Evolutionary conservation across 352 stramenopile genomes (phyloP).

Genomic region (Pythium monospermum): DNA sequence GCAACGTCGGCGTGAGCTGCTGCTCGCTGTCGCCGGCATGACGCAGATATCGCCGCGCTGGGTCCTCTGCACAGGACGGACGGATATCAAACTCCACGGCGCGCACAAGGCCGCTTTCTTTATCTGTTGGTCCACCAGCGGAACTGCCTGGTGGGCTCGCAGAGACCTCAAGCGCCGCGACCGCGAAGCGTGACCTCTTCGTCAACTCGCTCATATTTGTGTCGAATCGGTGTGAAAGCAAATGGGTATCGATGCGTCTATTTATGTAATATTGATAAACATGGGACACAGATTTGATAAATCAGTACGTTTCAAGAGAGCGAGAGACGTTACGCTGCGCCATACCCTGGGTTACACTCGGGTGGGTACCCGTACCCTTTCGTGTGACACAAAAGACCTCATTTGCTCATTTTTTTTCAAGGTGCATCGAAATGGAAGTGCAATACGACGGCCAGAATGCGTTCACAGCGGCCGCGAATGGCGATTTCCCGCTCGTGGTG

Average conservation of each 20-base stretch:
- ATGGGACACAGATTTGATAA: no score
- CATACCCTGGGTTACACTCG: no score
- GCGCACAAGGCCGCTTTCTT: conserved; percentile 23
- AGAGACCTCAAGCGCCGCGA: conserved; percentile 2
- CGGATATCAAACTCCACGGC: conserved; percentile 58
- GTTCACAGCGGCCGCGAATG: conserved; percentile 69
- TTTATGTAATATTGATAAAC: no score
- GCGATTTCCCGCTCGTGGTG: conserved; percentile 82
- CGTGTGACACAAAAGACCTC: no score
- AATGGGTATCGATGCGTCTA: no score
- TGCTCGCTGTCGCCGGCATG: conserved; percentile 23
- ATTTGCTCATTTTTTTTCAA: no score
- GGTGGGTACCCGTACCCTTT: no score
- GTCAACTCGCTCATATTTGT: conserved; percentile 53
- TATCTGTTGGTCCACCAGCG: not conserved
- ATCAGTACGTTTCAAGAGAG: no score
- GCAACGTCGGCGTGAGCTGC: conserved; percentile 14
- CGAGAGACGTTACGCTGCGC: no score
- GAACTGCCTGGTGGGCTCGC: not conserved
- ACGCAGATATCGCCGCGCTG: conserved; percentile 42
- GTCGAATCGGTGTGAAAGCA: no score
- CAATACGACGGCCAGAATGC: conserved; percentile 70
- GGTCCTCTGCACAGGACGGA: conserved; percentile 45
- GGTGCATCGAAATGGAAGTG: conserved; percentile 40
- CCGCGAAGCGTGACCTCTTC: conserved; percentile 39